phyloP scores from a whole-genome alignment of 768 basidiomycete genomes.

The Amyloporia xantha region DNA sequence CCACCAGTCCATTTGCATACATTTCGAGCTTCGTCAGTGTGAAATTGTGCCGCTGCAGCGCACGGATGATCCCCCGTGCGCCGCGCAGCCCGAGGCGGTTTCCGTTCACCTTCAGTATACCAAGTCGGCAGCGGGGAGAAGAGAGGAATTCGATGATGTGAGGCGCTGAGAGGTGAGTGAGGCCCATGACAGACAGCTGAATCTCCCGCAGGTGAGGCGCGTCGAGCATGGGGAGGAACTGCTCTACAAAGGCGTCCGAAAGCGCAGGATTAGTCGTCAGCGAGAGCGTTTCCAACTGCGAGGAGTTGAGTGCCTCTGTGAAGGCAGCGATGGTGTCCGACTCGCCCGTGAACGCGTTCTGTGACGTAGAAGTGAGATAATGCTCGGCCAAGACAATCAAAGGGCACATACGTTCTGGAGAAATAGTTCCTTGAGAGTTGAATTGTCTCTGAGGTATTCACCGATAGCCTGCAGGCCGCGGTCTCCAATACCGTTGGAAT shows the following conservation, averaged over 20 bases:
- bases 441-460: slow-evolving; percentile 43
- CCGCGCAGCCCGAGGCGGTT: slow-evolving; percentile 45
- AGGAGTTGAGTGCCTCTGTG: slow-evolving; percentile 45
- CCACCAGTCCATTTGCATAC: slow-evolving; percentile 33
- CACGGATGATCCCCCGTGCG: slow-evolving; percentile 38
- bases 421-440: slow-evolving; percentile 40
- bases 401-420: slow-evolving; percentile 47
- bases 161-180: slow-evolving; percentile 25
- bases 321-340: slow-evolving; percentile 32
- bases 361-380: neutral
- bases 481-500: slow-evolving; percentile 50
- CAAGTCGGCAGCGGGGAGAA: slow-evolving; percentile 43
- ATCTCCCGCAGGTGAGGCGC: slow-evolving; percentile 45
- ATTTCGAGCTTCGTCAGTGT: slow-evolving; percentile 42
- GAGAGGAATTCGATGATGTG: slow-evolving; percentile 42
- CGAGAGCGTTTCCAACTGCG: slow-evolving; percentile 42
- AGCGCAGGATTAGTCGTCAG: slow-evolving; percentile 44
- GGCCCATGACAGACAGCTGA: slow-evolving; percentile 40
- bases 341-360: slow-evolving; percentile 38
- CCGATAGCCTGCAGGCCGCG: slow-evolving; percentile 48
- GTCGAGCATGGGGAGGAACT: slow-evolving; percentile 45
- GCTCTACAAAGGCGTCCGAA: slow-evolving; percentile 42
- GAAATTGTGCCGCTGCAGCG: slow-evolving; percentile 41
- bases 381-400: neutral
- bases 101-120: slow-evolving; percentile 46